Evolutionary conservation across 805 yeast species (phyloP).

Genomic region (Pichia deserticola): DNA sequence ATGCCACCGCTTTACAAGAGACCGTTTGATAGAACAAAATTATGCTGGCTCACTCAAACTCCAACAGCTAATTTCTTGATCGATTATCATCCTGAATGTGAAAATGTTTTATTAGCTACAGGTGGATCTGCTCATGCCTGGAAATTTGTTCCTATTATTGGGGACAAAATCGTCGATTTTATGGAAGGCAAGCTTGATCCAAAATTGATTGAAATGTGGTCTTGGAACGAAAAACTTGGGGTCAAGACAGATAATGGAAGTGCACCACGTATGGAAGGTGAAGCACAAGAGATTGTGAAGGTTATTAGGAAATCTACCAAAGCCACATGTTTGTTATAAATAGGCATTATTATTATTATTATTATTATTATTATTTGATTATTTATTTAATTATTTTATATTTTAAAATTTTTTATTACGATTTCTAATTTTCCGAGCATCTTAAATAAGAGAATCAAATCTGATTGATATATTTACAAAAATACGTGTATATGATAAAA

Average conservation of each 20-base stretch:
- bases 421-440: too few relatives aligned
- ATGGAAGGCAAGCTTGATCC: conserved; percentile 16
- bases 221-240: conserved; percentile 16
- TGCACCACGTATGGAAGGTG: conserved; percentile 23
- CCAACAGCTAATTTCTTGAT: conserved; percentile 20
- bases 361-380: too few relatives aligned
- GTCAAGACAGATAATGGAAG: conserved; percentile 15
- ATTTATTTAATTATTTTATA: too few relatives aligned
- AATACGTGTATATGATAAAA: too few relatives aligned
- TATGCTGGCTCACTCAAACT: conserved; percentile 24
- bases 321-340: background rate
- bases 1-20: conserved; percentile 18
- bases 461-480: too few relatives aligned
- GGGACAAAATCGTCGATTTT: conserved; percentile 21
- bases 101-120: conserved; percentile 20
- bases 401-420: too few relatives aligned
- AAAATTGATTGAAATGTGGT: conserved; percentile 16
- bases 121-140: conserved; percentile 25
- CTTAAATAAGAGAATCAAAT: too few relatives aligned
- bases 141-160: conserved; percentile 23
- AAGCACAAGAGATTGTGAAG: conserved; percentile 15
- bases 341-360: too few relatives aligned
- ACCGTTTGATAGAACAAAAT: conserved; percentile 22
- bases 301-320: conserved; percentile 1
- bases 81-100: conserved; percentile 18